Percentiles rank a stretch among this genome's conserved stretches.
phyloP scores from a whole-genome alignment of 1,284 basidiomycete genomes.

The Austroboletus rostrupii region DNA sequence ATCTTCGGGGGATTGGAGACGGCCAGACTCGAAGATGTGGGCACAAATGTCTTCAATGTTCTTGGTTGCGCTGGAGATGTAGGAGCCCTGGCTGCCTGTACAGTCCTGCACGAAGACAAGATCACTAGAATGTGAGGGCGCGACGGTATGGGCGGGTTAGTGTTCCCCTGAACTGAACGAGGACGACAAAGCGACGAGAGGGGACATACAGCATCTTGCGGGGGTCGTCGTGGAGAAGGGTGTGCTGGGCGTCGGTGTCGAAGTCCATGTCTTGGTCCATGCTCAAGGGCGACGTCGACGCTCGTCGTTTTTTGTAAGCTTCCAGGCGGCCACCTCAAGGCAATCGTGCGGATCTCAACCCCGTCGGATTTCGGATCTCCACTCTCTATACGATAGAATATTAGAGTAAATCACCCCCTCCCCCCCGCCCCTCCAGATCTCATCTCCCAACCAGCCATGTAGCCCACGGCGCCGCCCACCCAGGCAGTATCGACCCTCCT shows the following conservation, averaged over 20 bases:
- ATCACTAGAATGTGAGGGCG: constrained; percentile 51
- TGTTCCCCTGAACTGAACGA: constrained; percentile 5
- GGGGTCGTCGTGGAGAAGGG: constrained; percentile 38
- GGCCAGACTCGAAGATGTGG: constrained; percentile 93
- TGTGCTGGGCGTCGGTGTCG: constrained; percentile 38
- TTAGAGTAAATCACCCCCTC: constrained; percentile 6
- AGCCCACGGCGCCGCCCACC: constrained; percentile 55
- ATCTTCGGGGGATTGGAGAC: constrained; percentile 82
- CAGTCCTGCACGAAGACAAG: constrained; percentile 89
- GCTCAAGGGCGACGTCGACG: constrained; percentile 11
- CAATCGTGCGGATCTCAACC: constrained; percentile 36
- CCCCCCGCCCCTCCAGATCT: constrained; percentile 33
- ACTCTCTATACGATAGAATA: constrained; percentile 14
- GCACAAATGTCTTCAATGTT: constrained; percentile 98
- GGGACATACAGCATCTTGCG: constrained; percentile 80
- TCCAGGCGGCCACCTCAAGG: constrained; percentile 33
- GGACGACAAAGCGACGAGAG: constrained; percentile 22
- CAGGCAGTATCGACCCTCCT: constrained; percentile 47
- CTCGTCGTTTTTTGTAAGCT: constrained; percentile 14
- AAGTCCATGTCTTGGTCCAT: constrained; percentile 82
- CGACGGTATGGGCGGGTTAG: constrained; percentile 5
- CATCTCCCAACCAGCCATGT: constrained; percentile 55
- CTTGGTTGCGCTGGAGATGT: constrained; percentile 88
- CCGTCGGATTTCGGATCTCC: constrained; percentile 32
- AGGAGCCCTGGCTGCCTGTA: constrained; percentile 83